Evolutionary conservation across 208 protist genomes (phyloP).

Genomic region (Tritrichomonas foetus): DNA sequence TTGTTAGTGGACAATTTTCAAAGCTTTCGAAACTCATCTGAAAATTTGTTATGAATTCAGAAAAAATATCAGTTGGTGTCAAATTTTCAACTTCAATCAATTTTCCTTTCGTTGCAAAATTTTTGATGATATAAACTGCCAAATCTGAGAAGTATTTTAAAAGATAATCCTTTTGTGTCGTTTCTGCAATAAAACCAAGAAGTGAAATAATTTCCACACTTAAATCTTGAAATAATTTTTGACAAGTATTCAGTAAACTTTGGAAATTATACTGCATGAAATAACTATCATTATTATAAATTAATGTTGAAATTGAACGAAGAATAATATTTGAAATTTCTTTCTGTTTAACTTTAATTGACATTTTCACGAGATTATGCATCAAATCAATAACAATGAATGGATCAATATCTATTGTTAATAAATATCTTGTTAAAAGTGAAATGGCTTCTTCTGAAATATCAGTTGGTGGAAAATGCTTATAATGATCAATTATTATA

Average conservation of each 20-base stretch:
- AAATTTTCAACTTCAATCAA: neutral
- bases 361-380: neutral
- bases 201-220: neutral
- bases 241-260: neutral
- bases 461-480: neutral
- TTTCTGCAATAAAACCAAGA: neutral
- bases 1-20: no score
- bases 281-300: neutral
- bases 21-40: neutral
- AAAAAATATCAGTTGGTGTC: neutral
- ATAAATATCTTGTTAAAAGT: neutral
- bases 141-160: neutral
- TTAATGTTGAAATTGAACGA: neutral
- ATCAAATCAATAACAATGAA: neutral
- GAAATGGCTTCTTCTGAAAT: neutral
- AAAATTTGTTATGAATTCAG: neutral
- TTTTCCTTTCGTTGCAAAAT: neutral
- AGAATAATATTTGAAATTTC: neutral
- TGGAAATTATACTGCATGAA: neutral
- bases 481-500: neutral
- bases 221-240: neutral
- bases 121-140: neutral
- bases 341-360: neutral
- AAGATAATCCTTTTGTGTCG: neutral
- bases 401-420: neutral